A percentile compares a stretch with the other conserved stretches of the same genome.
These are phyloP conservation scores for Triadica sebifera DNA, from an alignment of 345 rosid genomes.

Conservation along the genomic window DNA sequence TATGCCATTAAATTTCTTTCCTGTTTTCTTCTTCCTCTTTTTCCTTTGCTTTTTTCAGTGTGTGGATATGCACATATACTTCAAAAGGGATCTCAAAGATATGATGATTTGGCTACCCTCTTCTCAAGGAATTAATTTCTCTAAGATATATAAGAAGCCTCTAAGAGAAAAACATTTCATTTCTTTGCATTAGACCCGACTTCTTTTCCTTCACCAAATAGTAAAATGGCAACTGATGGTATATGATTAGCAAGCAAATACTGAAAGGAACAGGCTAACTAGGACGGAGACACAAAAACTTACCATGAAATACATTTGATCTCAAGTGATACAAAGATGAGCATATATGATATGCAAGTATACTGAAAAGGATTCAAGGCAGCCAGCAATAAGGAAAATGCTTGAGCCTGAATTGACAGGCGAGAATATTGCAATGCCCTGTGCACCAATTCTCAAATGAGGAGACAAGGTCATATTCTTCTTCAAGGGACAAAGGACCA, in stretches of 20 bases:
- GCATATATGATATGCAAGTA: too few relatives aligned
- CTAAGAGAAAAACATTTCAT: not conserved
- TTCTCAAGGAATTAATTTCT: not conserved
- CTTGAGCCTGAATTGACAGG: not conserved
- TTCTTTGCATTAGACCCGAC: not conserved
- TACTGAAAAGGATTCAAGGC: not conserved
- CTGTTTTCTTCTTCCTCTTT: not conserved
- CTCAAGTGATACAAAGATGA: not conserved
- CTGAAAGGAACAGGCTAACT: not conserved
- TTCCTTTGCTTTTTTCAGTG: not conserved
- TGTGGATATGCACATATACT: not conserved
- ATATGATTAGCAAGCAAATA: not conserved
- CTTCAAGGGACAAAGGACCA: not conserved
- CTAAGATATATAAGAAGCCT: not conserved
- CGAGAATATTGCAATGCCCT: not conserved
- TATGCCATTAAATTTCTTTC: slow-evolving; percentile 12
- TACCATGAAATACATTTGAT: not conserved
- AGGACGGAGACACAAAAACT: not conserved
- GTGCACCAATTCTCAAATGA: not conserved
- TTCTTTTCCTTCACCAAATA: not conserved
- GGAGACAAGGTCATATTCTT: not conserved
- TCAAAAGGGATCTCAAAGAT: not conserved
- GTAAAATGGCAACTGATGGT: not conserved
- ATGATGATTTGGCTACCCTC: not conserved
- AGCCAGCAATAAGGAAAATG: not conserved